These are phyloP conservation scores for Vigna radiata DNA, from an alignment of 306 rosid genomes.

Conservation along the genomic window DNA sequence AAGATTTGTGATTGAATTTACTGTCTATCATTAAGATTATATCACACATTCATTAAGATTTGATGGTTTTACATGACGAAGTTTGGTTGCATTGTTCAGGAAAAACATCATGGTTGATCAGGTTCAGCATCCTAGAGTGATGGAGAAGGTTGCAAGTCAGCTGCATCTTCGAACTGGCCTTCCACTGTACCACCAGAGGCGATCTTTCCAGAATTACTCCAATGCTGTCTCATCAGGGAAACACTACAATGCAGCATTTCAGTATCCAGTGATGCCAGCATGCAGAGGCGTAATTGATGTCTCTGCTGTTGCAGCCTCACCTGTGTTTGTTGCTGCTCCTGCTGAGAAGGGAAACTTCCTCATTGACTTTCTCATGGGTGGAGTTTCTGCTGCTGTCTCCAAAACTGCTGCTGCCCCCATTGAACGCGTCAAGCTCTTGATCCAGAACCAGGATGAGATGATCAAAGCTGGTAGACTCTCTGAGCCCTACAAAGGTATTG, in stretches of 20 bases:
- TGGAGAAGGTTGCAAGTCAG: slow-evolving; percentile 46
- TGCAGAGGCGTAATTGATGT: slow-evolving; percentile 57
- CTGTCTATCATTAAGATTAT: no score
- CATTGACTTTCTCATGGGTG: slow-evolving; percentile 83
- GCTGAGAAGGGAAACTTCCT: slow-evolving; percentile 72
- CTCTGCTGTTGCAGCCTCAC: slow-evolving; percentile 56
- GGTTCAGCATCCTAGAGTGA: slow-evolving; percentile 43
- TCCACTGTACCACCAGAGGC: slow-evolving; percentile 45
- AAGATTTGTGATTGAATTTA: no score
- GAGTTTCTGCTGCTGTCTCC: slow-evolving; percentile 91
- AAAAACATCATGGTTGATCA: slow-evolving; percentile 54
- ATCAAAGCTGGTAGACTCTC: slow-evolving; percentile 78
- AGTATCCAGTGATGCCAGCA: slow-evolving; percentile 56
- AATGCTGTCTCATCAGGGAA: slow-evolving; percentile 41
- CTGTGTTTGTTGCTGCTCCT: slow-evolving; percentile 74
- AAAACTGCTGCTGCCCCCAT: slow-evolving; percentile 93
- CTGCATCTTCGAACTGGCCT: slow-evolving; percentile 26
- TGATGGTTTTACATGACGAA: no score
- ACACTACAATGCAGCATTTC: slow-evolving; percentile 69
- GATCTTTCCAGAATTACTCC: slow-evolving; percentile 53
- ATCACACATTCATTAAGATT: no score
- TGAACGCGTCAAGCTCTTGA: slow-evolving; percentile 84
- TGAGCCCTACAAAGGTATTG: slow-evolving; percentile 88
- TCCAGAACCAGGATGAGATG: slow-evolving; percentile 93
- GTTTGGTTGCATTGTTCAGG: slow-evolving; percentile 30